These are phyloP conservation scores for Cutaneotrichosporon daszewskae DNA, from an alignment of 1,284 basidiomycete genomes.

Conservation along the genomic window DNA sequence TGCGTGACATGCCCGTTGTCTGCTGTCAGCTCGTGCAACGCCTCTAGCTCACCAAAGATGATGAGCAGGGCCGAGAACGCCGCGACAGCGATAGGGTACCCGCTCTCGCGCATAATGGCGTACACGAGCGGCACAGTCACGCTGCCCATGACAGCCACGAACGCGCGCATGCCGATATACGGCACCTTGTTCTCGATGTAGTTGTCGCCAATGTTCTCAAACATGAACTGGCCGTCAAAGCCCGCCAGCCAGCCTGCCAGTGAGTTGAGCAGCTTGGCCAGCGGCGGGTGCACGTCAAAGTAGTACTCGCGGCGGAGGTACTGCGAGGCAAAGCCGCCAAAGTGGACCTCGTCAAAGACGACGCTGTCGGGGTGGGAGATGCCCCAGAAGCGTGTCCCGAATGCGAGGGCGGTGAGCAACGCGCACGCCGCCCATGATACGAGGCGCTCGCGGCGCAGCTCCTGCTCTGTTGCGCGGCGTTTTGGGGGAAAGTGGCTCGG, in stretches of 20 bases:
- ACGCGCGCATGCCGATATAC: slow-evolving; percentile 85
- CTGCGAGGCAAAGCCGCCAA: slow-evolving; percentile 80
- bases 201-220: slow-evolving; percentile 92
- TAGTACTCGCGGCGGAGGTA: slow-evolving; percentile 91
- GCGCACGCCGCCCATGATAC: slow-evolving; percentile 29
- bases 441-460: slow-evolving; percentile 27
- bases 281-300: slow-evolving; percentile 98
- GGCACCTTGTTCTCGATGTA: slow-evolving; percentile 70
- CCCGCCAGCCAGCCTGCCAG: slow-evolving; percentile 94
- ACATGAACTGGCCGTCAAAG: slow-evolving; percentile 88
- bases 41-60: slow-evolving; percentile 68
- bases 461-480: slow-evolving; percentile 12
- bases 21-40: slow-evolving; percentile 33
- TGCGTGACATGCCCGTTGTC: slow-evolving; percentile 97
- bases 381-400: slow-evolving; percentile 82
- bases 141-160: slow-evolving; percentile 85
- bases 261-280: slow-evolving; percentile 88
- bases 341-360: slow-evolving; percentile 96
- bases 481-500: too few species aligned
- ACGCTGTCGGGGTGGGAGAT: slow-evolving; percentile 91
- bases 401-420: slow-evolving; percentile 63
- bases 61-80: slow-evolving; percentile 80
- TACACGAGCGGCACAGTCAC: slow-evolving; percentile 87
- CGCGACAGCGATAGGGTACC: slow-evolving; percentile 82
- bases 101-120: slow-evolving; percentile 94